These are phyloP conservation scores for Ogataea chonburiensis DNA, from an alignment of 805 yeast species.

Conservation along the genomic window DNA sequence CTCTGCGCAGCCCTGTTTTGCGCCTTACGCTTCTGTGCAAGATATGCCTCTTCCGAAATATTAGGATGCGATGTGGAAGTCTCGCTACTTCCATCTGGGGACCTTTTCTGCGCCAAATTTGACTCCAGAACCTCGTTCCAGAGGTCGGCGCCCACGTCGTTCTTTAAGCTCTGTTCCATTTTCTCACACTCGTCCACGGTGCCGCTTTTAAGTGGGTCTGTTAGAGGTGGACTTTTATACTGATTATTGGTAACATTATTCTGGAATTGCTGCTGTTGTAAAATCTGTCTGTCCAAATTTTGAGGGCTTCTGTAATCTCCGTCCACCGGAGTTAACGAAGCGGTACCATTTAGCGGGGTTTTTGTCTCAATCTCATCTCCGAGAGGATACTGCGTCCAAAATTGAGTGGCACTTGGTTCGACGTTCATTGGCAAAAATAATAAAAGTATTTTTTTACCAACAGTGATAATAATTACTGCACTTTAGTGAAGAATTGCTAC, in stretches of 20 bases:
- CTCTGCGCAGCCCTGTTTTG: constrained; percentile 87
- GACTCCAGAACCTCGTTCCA: constrained; percentile 6
- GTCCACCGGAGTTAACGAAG: background rate
- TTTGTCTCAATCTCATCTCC: background rate
- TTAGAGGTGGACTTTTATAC: constrained; percentile 9
- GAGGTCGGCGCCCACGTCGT: constrained; percentile 2
- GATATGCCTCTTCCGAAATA: constrained; percentile 37
- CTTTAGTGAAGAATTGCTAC: background rate
- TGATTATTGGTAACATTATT: constrained; percentile 4
- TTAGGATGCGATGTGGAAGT: constrained; percentile 6
- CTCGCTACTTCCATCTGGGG: constrained; percentile 7
- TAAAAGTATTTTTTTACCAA: background rate
- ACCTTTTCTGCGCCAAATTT: background rate
- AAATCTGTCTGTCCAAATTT: constrained; percentile 10
- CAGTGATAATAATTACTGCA: background rate
- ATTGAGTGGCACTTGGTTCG: constrained; percentile 9
- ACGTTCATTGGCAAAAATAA: constrained; percentile 7
- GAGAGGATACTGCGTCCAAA: constrained; percentile 12
- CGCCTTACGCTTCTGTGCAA: constrained; percentile 59
- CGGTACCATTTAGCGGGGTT: background rate
- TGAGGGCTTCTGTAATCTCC: constrained; percentile 2
- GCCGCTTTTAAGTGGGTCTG: constrained; percentile 2
- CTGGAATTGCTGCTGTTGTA: constrained; percentile 19
- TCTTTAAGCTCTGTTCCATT: constrained; percentile 1
- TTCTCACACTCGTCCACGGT: constrained; percentile 6